phyloP scores from a whole-genome alignment of 352 stramenopile species.

The Pythium monospermum region DNA sequence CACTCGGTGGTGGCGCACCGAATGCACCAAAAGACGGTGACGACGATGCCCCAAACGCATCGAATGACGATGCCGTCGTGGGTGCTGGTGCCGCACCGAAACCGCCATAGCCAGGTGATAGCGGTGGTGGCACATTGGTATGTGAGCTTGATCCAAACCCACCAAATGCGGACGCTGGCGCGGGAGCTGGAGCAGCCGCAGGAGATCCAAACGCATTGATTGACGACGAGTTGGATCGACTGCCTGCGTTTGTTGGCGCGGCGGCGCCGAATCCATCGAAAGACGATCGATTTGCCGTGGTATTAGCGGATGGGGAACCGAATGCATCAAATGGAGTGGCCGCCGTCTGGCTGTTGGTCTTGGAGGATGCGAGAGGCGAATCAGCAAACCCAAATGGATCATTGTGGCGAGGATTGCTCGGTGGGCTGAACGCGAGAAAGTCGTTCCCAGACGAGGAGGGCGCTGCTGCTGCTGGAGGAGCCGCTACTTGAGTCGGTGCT shows the following conservation, averaged over 20 bases:
- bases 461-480: slow-evolving; percentile 10
- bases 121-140: no score
- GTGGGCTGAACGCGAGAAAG: slow-evolving; percentile 65
- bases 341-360: slow-evolving; percentile 15
- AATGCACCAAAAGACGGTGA: slow-evolving; percentile 29
- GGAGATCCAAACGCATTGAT: neutral
- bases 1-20: slow-evolving; percentile 21
- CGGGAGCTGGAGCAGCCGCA: neutral
- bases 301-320: slow-evolving; percentile 16
- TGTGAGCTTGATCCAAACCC: no score
- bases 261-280: slow-evolving; percentile 31
- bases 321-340: slow-evolving; percentile 25
- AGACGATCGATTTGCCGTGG: slow-evolving; percentile 17
- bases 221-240: neutral
- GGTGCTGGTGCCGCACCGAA: no score
- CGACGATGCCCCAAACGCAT: slow-evolving; percentile 22
- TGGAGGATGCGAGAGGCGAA: slow-evolving; percentile 10
- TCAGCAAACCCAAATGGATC: slow-evolving; percentile 57
- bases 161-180: no score
- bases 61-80: slow-evolving; percentile 27
- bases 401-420: slow-evolving; percentile 23
- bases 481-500: slow-evolving; percentile 2
- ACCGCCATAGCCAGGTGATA: no score
- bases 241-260: neutral
- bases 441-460: slow-evolving; percentile 27